These are phyloP conservation scores for Pueraria montana DNA, from an alignment of 306 rosid genomes.

Conservation along the genomic window DNA sequence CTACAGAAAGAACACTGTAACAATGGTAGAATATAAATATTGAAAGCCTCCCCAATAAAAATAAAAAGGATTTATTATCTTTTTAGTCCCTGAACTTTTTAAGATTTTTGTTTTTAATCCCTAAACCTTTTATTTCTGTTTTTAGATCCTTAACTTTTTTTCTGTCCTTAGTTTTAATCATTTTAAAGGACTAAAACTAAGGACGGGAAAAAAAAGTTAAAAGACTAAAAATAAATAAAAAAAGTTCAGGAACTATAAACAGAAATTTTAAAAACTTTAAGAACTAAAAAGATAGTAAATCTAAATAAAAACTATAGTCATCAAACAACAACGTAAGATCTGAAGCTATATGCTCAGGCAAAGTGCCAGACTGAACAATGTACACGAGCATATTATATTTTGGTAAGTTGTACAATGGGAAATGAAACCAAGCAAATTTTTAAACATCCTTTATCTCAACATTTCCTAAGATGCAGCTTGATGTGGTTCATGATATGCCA, in stretches of 20 bases:
- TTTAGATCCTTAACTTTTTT: no score
- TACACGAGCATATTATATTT: constrained; percentile 22
- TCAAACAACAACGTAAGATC: neutral
- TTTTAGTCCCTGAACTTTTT: no score
- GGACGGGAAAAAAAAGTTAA: no score
- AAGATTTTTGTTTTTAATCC: no score
- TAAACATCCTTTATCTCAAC: neutral
- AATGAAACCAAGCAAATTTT: constrained; percentile 16
- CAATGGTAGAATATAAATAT: neutral
- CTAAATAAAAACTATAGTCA: neutral
- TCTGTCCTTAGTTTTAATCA: no score
- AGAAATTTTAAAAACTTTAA: no score
- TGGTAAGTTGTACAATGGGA: neutral
- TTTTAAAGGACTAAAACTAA: no score
- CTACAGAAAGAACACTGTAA: neutral
- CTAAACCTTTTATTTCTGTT: no score
- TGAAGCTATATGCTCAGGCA: neutral
- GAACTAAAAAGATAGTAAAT: no score
- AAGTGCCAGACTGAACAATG: constrained; percentile 9
- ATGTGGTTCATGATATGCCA: constrained; percentile 32
- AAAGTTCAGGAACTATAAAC: no score
- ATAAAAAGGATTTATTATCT: no score
- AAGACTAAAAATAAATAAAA: no score
- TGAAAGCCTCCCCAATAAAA: neutral
- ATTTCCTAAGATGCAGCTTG: neutral